Percentiles rank a stretch among this genome's conserved stretches.
These are phyloP conservation scores for Lepiota subincarnata DNA, from an alignment of 768 basidiomycete species.

Conservation along the genomic window DNA sequence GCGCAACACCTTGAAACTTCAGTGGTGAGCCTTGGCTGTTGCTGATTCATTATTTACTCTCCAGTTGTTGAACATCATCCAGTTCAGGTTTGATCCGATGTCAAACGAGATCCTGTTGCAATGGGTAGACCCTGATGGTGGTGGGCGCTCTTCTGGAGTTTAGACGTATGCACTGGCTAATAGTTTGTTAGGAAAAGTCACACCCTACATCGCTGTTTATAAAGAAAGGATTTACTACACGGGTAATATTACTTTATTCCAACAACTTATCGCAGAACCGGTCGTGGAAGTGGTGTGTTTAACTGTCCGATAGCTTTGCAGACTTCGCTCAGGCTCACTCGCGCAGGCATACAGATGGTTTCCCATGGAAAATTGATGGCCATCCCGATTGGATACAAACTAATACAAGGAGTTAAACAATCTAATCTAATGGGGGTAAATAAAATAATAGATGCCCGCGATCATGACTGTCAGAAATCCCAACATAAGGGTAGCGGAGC, in stretches of 20 bases:
- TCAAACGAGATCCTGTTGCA: constrained; percentile 17
- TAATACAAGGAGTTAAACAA: neutral
- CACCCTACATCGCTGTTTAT: constrained; percentile 15
- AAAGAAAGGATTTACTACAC: constrained; percentile 20
- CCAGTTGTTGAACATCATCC: neutral
- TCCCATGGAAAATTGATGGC: constrained; percentile 4
- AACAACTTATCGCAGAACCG: constrained; percentile 7
- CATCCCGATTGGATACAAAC: neutral
- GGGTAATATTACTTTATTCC: constrained; percentile 17
- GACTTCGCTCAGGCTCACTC: constrained; percentile 7
- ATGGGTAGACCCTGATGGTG: constrained; percentile 20
- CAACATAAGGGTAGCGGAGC: neutral
- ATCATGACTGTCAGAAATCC: neutral
- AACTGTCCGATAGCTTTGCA: neutral
- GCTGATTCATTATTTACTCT: neutral
- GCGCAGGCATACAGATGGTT: constrained; percentile 14
- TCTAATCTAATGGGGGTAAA: neutral
- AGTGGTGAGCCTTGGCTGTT: constrained; percentile 12
- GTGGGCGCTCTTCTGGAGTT: constrained; percentile 9
- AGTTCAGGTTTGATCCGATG: constrained; percentile 16
- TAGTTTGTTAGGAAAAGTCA: constrained; percentile 8
- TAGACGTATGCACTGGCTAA: neutral
- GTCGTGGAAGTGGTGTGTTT: constrained; percentile 13
- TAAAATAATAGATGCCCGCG: neutral
- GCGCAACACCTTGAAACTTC: constrained; percentile 16